phyloP scores from a whole-genome alignment of 371 early-diverging fungal species.

The Mucor sp. region DNA sequence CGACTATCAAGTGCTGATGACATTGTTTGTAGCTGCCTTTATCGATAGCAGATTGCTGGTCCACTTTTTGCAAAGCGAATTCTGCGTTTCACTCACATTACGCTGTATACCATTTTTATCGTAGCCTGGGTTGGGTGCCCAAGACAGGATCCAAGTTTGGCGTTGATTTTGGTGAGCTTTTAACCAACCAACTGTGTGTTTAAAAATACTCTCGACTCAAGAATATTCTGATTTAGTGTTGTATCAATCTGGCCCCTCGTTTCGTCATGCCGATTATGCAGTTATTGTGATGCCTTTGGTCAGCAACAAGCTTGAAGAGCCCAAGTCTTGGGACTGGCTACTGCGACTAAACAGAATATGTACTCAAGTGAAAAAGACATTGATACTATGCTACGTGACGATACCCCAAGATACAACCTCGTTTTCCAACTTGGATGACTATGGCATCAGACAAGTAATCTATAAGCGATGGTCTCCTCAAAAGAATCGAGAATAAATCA shows the following conservation, averaged over 20 bases:
- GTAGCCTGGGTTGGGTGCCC: slow-evolving; percentile 83
- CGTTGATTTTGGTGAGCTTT: slow-evolving; percentile 67
- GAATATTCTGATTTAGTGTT: slow-evolving; percentile 30
- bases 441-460: slow-evolving; percentile 49
- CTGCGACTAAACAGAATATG: slow-evolving; percentile 62
- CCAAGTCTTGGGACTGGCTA: slow-evolving; percentile 58
- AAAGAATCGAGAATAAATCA: slow-evolving; percentile 46
- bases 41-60: slow-evolving; percentile 42
- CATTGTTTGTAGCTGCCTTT: slow-evolving; percentile 4
- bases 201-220: slow-evolving; percentile 3
- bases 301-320: slow-evolving; percentile 5
- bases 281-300: slow-evolving; percentile 31
- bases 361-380: slow-evolving; percentile 65
- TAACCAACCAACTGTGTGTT: no score
- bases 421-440: slow-evolving; percentile 28
- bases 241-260: slow-evolving; percentile 30
- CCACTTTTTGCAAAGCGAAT: slow-evolving; percentile 26
- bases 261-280: slow-evolving; percentile 38
- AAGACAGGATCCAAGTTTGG: slow-evolving; percentile 84
- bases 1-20: not conserved
- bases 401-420: slow-evolving; percentile 24
- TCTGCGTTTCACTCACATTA: slow-evolving; percentile 59
- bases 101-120: slow-evolving; percentile 81
- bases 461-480: slow-evolving; percentile 65
- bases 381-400: slow-evolving; percentile 57